Conservation (phyloP, 805 yeast species). For the Kluyveromyces starmeri region DNA sequence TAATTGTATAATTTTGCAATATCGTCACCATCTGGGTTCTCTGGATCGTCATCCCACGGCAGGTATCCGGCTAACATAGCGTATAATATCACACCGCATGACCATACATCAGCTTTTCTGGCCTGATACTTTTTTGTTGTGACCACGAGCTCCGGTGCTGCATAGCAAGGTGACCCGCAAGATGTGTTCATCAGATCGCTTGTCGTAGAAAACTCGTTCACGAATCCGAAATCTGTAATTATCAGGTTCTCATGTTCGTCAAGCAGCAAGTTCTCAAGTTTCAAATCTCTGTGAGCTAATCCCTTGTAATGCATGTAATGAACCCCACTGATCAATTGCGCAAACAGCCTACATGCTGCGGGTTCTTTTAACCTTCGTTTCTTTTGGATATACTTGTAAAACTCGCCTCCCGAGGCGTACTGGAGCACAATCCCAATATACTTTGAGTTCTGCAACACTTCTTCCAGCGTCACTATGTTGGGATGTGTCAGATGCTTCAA, state of each 20-base stretch:
- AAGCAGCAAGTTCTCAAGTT: constrained; percentile 76
- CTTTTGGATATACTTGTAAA: constrained; percentile 83
- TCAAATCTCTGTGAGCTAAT: constrained; percentile 80
- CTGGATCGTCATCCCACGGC: constrained; percentile 96
- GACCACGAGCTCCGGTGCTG: constrained; percentile 94
- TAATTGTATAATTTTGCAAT: constrained; percentile 85
- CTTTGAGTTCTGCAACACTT: constrained; percentile 86
- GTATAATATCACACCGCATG: constrained; percentile 88
- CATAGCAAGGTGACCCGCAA: constrained; percentile 97
- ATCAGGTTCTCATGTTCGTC: constrained; percentile 82
- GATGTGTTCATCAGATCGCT: constrained; percentile 85
- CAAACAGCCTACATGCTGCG: constrained; percentile 77
- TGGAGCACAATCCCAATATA: constrained; percentile 95
- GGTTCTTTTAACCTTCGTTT: constrained; percentile 82
- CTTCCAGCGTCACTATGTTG: constrained; percentile 83
- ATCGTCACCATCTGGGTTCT: constrained; percentile 92
- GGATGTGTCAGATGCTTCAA: constrained; percentile 83
- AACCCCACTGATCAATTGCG: constrained; percentile 90
- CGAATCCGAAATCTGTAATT: constrained; percentile 91
- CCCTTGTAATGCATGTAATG: constrained; percentile 91
- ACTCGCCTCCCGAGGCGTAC: constrained; percentile 95
- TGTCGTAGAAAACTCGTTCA: constrained; percentile 56
- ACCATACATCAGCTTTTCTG: constrained; percentile 93
- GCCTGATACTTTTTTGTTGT: constrained; percentile 85
- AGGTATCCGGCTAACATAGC: constrained; percentile 97